A percentile compares a stretch with the other conserved stretches of the same genome.
These are phyloP conservation scores for Fremontodendron californicum DNA, from an alignment of 345 rosid species.

Conservation along the genomic window DNA sequence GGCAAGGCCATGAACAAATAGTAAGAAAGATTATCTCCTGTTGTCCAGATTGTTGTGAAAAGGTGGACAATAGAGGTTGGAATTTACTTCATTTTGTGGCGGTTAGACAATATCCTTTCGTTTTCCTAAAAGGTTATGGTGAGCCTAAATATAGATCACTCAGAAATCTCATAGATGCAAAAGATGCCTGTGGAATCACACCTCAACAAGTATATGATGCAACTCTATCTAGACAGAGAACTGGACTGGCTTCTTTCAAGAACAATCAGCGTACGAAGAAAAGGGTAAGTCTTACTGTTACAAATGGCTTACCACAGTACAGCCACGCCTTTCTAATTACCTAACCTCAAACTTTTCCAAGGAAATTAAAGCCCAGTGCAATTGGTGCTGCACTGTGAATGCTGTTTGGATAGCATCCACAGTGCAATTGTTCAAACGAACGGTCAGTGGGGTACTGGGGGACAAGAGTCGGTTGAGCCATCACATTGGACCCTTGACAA, in stretches of 20 bases:
- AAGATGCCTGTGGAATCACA: not conserved
- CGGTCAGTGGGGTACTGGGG: too few species aligned
- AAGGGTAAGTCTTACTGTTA: not conserved
- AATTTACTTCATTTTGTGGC: not conserved
- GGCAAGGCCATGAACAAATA: not conserved
- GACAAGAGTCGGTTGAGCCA: too few species aligned
- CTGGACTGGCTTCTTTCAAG: not conserved
- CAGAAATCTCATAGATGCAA: not conserved
- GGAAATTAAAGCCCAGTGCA: too few species aligned
- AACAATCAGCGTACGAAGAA: not conserved
- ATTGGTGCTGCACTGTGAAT: too few species aligned
- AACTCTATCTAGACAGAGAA: not conserved
- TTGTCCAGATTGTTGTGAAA: not conserved
- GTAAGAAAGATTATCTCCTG: not conserved
- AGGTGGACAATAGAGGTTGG: not conserved
- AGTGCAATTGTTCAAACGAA: too few species aligned
- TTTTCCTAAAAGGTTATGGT: too few species aligned
- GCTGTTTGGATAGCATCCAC: too few species aligned
- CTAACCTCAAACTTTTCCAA: too few species aligned
- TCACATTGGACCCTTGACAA: too few species aligned
- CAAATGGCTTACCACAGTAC: too few species aligned
- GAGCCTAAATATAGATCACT: not conserved
- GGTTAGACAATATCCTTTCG: not conserved
- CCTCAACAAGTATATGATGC: not conserved
- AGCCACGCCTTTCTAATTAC: too few species aligned